These are phyloP conservation scores for Collybia nuda DNA, from an alignment of 768 basidiomycete species.

Conservation along the genomic window DNA sequence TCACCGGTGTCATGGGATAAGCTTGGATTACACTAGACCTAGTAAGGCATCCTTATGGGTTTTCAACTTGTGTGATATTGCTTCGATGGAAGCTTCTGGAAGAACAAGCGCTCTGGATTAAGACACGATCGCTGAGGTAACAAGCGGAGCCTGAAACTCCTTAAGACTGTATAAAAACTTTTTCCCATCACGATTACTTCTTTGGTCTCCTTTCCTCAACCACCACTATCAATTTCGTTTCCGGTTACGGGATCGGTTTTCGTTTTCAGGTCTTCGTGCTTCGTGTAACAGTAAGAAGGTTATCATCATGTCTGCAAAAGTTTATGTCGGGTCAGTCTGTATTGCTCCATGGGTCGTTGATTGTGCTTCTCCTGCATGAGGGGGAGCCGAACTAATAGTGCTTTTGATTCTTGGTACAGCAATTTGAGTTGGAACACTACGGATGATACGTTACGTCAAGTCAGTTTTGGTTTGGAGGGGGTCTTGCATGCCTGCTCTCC, in stretches of 20 bases:
- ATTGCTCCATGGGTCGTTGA: slow-evolving; percentile 46
- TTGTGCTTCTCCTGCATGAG: slow-evolving; percentile 48
- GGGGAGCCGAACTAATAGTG: slow-evolving; percentile 57
- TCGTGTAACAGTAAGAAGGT: slow-evolving; percentile 37
- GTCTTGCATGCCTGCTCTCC: slow-evolving; percentile 26
- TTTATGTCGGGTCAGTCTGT: slow-evolving; percentile 94
- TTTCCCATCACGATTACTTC: slow-evolving; percentile 24
- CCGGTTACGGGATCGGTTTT: slow-evolving; percentile 57
- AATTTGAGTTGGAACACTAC: slow-evolving; percentile 97
- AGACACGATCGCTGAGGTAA: slow-evolving; percentile 17
- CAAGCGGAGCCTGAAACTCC: slow-evolving; percentile 50
- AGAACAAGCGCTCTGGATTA: background rate
- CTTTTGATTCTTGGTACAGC: slow-evolving; percentile 60
- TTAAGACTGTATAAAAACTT: slow-evolving; percentile 39
- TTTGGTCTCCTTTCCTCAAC: slow-evolving; percentile 44
- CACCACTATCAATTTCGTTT: slow-evolving; percentile 46
- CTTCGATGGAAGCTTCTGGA: slow-evolving; percentile 8
- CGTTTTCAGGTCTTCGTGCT: slow-evolving; percentile 52
- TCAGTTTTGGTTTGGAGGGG: slow-evolving; percentile 61
- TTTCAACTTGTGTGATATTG: slow-evolving; percentile 1
- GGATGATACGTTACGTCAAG: slow-evolving; percentile 86
- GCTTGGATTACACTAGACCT: slow-evolving; percentile 9
- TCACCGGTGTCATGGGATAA: slow-evolving; percentile 1
- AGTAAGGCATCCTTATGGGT: background rate
- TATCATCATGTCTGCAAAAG: slow-evolving; percentile 78